Evolutionary conservation across 352 stramenopile genomes (phyloP), one percentile per base, ranked within the genome.

Genomic region (Hyaloperonospora arabidopsidis): DNA sequence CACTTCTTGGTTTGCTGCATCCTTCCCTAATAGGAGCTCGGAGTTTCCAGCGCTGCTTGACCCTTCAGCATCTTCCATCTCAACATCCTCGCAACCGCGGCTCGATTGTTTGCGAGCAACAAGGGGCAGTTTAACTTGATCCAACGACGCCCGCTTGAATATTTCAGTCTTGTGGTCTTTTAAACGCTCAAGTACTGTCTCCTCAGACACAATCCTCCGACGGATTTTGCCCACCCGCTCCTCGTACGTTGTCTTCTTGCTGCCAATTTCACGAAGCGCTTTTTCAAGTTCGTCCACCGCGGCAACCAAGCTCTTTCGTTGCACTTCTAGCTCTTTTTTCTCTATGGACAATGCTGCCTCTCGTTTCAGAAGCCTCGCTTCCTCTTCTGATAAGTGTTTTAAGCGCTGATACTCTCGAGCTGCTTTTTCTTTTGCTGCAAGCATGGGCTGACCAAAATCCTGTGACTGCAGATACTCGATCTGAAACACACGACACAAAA

Each of bases 111-210:
- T 29, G 50, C 18, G 76, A 38, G 44, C 50, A 49, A 90, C 52
- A 45, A 36, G 61, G 17, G 93, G 94, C 5, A 98, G 48, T 39
- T 87, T 85, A 0, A 98, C 83, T 73, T 98, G 92, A 51, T 99
- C 95, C 23, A 98, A 69, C 22, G 87, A 85, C 7, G 95, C 93
- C 29, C 95, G 95, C 58, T 97, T 96, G 12, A 98, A 74, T 47
- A 97, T 96, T 62, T 98, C 95, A 15, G 89, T 76, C 29, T 98
- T 92, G 62, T 96, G 90, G 50, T 97, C 91, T 51, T 93, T 95
- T 17, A 98, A 59, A 2, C 80, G 76, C 40, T 98, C 93, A 7
- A 98, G 65, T 8, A 86, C 75, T 15, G 85, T 89, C 53, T 98
- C 95, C 60, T 97, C 84, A 0, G 72, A 65, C 21, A 80, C 71